Evolutionary conservation across 1,284 basidiomycete genomes (phyloP).

Genomic region (Marasmius oreades): DNA sequence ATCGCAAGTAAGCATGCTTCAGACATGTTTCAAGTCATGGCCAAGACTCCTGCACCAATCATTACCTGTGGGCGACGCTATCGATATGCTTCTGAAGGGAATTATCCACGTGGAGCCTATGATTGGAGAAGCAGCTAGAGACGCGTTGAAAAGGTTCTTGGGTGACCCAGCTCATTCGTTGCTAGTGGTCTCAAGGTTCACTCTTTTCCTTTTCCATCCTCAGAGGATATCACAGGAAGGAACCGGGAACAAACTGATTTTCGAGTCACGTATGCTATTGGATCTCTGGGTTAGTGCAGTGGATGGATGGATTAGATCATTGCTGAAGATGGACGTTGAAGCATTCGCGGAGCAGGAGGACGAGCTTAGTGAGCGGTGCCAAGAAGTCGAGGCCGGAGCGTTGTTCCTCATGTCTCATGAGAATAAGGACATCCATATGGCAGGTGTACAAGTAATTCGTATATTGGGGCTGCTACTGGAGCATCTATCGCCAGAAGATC

Average conservation of each 20-base stretch:
- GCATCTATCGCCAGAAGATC: conserved; percentile 34
- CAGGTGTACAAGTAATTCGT: conserved; percentile 61
- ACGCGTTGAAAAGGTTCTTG: conserved; percentile 75
- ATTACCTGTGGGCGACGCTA: conserved; percentile 55
- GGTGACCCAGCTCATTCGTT: conserved; percentile 54
- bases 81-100: conserved; percentile 81
- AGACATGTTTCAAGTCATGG: conserved; percentile 82
- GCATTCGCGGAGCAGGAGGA: conserved; percentile 38
- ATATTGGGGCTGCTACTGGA: conserved; percentile 44
- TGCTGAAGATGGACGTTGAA: conserved; percentile 40
- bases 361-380: conserved; percentile 39
- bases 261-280: conserved; percentile 65
- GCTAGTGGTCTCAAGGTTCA: conserved; percentile 69
- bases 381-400: conserved; percentile 69
- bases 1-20: conserved; percentile 72
- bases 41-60: conserved; percentile 72
- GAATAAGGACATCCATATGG: conserved; percentile 41
- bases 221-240: conserved; percentile 66
- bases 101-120: conserved; percentile 82
- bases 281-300: conserved; percentile 77
- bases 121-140: conserved; percentile 67
- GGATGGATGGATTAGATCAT: conserved; percentile 59
- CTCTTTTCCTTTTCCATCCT: conserved; percentile 77
- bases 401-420: conserved; percentile 80
- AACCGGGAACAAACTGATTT: conserved; percentile 55